Conservation (phyloP, 805 yeast species). For the Lachancea quebecensis region DNA sequence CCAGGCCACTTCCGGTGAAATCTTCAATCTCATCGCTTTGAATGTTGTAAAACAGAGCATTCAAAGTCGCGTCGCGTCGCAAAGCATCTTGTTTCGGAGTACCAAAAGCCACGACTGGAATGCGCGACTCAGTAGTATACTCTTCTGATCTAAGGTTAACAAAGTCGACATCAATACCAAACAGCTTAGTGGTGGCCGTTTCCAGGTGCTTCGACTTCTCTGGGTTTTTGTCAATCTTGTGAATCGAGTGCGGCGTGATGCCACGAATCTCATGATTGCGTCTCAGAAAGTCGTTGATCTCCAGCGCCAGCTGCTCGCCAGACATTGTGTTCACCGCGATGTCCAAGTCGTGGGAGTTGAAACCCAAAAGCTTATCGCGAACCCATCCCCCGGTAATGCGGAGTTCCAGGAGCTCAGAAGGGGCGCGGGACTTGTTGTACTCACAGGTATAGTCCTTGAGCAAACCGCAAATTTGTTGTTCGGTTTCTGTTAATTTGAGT, state of each 20-base stretch:
- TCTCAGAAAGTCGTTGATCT: constrained; percentile 45
- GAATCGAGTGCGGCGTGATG: constrained; percentile 41
- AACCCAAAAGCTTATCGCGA: constrained; percentile 82
- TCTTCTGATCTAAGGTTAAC: constrained; percentile 86
- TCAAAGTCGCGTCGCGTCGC: constrained; percentile 91
- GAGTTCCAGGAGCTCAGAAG: constrained; percentile 17
- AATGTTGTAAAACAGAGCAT: constrained; percentile 85
- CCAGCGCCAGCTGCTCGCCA: constrained; percentile 79
- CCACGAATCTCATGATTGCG: constrained; percentile 30
- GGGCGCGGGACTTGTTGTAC: constrained; percentile 14
- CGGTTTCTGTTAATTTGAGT: constrained; percentile 19
- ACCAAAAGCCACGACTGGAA: constrained; percentile 80
- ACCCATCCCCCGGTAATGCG: constrained; percentile 99
- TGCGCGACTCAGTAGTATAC: constrained; percentile 75
- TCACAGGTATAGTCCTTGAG: constrained; percentile 26
- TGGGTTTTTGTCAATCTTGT: constrained; percentile 86
- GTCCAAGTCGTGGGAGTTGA: constrained; percentile 79
- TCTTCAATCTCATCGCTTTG: constrained; percentile 69
- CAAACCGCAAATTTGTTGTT: constrained; percentile 23
- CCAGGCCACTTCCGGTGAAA: constrained; percentile 66
- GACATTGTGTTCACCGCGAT: constrained; percentile 80
- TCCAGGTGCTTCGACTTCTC: constrained; percentile 94
- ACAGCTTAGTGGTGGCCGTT: constrained; percentile 87
- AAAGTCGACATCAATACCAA: constrained; percentile 83
- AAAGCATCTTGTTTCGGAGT: constrained; percentile 88